Evolutionary conservation across 495 filamentous ascomycete genomes (phyloP), one percentile per base, ranked within the genome.

Genomic region (Pseudotulostoma volvatum): DNA sequence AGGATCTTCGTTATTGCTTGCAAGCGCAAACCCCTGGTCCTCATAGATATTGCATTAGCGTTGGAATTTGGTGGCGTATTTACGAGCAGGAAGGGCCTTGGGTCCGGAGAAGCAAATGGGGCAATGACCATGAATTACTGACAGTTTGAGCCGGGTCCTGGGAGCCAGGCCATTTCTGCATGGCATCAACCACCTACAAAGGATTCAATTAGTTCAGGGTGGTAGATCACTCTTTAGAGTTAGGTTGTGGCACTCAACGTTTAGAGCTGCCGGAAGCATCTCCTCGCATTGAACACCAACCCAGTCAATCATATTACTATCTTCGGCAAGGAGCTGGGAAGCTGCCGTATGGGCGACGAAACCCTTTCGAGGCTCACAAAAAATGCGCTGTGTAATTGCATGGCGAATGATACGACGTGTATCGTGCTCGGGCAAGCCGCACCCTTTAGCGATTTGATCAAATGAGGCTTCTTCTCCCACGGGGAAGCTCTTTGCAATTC

Each of bases 371-470:
- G 67, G 63, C 39, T 76, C 71, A 16, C 50, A 44, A 54, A 77
- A 77, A 39, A 76, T 65, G 15, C 59, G 56, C 40, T 73, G 50
- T 13, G 61, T 68, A 49, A 75, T 73, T 28, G 65, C 68, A 42
- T 73, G 56, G 5, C 70, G 69, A 14, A 76, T 46, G 15, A 73
- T 42, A 17, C 73, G 67, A 19, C 64, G 57, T 7, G 74, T 50
- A 45, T 71, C 63, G 41, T 55, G 52, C 28, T 61, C 50, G 32
- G 61, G 56, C 7, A 73, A 47, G 1, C 53, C 37, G 0, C 60
- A 65, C 31, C 56, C 53, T 25, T 43, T 18, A 8, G 68, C 53
- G 8, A 74, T 55, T 23, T 66, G 52, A 9, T 46, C 34, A 37
- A 70, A 66, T 1, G 61, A 54, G 31, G 63, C 64, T 15, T 57